Evolutionary conservation across 2,329 filamentous ascomycete species (phyloP), one percentile per base, ranked within the genome.

Genomic region (Botrytis porri): DNA sequence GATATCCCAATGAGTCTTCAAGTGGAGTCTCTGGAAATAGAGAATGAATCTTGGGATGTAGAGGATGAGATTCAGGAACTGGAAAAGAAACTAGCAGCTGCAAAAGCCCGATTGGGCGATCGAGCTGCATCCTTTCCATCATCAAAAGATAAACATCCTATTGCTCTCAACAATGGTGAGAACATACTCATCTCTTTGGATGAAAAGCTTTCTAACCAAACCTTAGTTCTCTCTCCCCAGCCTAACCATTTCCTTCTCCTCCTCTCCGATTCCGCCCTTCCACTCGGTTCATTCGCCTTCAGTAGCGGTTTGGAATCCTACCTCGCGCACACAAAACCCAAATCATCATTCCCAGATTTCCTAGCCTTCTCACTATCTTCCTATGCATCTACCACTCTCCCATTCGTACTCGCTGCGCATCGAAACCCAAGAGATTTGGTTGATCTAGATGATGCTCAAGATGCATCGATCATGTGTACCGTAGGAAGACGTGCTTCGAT

Each of bases 231-330:
- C 29, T 59, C 73, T 22, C 25, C 77, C 14, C 75, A 77, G 16
- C 74, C 79, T 35, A 76, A 79, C 72, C 93, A 95, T 82, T 90
- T 92, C 76, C 88, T 94, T 54, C 88, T 95, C 45, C 86, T 96
- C 5, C 89, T 95, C 66, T 89, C 93, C 65, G 93, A 96, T 84
- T 95, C 93, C 1, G 92, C 92, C 22, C 88, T 96, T 3, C 93
- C 93, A 0, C 86, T 96, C 0, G 93, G 93, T 73, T 93, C 93
- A n/a, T 96, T 96, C 83, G 93, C 93, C 78, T 96, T 95, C 84
- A 93, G 90, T 84, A 92, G 89, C 77, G 93, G 93, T 4, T 87
- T 96, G 25, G 93, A 96, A 83, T 95, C 93, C 59, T 95, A 92
- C 81, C 88, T 95, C 29, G 90, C 91, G 5, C 93, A 96, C 84